A percentile compares a stretch with the other conserved stretches of the same genome.
phyloP scores from a whole-genome alignment of 2,329 filamentous ascomycete species.

The Pyrenophora teres region DNA sequence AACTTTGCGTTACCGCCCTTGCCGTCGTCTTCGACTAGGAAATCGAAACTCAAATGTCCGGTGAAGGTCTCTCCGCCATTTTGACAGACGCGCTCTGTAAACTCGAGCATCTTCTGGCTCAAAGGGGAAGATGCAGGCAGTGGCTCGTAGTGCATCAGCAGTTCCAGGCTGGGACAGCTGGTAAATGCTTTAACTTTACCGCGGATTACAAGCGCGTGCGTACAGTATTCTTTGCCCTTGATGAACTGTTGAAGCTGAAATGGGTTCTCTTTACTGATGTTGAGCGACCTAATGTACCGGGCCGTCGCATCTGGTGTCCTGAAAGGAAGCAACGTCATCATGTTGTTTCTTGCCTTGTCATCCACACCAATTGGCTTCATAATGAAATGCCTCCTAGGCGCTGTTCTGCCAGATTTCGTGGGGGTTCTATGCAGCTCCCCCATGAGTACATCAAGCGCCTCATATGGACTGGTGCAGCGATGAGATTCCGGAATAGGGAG shows the following conservation, averaged over 20 bases:
- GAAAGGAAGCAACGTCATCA: constrained; percentile 67
- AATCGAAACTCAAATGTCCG: constrained; percentile 74
- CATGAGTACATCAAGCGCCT: constrained; percentile 59
- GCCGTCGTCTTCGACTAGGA: constrained; percentile 60
- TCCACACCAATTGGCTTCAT: constrained; percentile 70
- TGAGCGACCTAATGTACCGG: constrained; percentile 59
- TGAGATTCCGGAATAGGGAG: constrained; percentile 50
- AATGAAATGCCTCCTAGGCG: constrained; percentile 59
- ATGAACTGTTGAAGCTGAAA: constrained; percentile 75
- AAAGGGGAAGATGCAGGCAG: constrained; percentile 61
- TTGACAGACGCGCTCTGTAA: constrained; percentile 64
- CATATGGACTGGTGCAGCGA: constrained; percentile 58
- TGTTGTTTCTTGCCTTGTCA: constrained; percentile 62
- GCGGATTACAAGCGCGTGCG: constrained; percentile 69
- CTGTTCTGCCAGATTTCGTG: constrained; percentile 12
- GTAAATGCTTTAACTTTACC: constrained; percentile 69
- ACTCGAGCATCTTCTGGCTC: constrained; percentile 64
- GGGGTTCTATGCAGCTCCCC: constrained; percentile 16
- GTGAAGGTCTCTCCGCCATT: constrained; percentile 60
- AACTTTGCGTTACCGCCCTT: constrained; percentile 49
- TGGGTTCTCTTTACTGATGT: constrained; percentile 59
- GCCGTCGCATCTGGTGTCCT: constrained; percentile 58
- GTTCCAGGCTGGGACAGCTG: constrained; percentile 65
- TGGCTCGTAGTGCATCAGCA: constrained; percentile 69
- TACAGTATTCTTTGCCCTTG: constrained; percentile 68